Conservation (phyloP, 768 basidiomycete genomes). For the Suillus clintonianus region DNA sequence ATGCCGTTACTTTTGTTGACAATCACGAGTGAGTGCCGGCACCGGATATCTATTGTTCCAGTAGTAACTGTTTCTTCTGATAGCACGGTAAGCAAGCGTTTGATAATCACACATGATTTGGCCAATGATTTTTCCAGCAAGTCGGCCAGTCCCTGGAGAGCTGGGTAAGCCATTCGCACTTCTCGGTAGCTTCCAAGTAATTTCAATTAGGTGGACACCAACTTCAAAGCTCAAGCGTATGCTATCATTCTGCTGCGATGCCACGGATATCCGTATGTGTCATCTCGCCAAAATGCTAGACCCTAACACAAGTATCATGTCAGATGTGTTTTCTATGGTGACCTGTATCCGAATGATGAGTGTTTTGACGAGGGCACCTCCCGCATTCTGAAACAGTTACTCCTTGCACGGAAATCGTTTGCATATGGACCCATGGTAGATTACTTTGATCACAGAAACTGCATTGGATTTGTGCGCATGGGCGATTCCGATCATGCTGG, state of each 20-base stretch:
- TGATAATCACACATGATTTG: neutral
- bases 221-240: constrained; percentile 84
- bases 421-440: constrained; percentile 69
- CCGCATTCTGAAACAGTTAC: constrained; percentile 51
- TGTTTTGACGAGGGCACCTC: constrained; percentile 60
- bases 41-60: neutral
- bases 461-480: constrained; percentile 74
- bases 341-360: constrained; percentile 72
- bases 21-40: constrained; percentile 74
- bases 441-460: constrained; percentile 59
- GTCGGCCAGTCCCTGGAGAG: constrained; percentile 79
- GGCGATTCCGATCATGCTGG: constrained; percentile 58
- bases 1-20: constrained; percentile 89
- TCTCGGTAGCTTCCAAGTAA: neutral
- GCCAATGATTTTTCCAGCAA: constrained; percentile 40
- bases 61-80: neutral
- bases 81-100: constrained; percentile 58
- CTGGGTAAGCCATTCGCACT: constrained; percentile 55
- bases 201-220: constrained; percentile 53
- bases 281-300: neutral
- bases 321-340: constrained; percentile 89
- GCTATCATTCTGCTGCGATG: constrained; percentile 73
- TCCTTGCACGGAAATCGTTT: constrained; percentile 61
- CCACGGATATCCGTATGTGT: constrained; percentile 71
- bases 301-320: neutral